Conservation (phyloP, 768 basidiomycete genomes). For the Wakefieldia striispora region DNA sequence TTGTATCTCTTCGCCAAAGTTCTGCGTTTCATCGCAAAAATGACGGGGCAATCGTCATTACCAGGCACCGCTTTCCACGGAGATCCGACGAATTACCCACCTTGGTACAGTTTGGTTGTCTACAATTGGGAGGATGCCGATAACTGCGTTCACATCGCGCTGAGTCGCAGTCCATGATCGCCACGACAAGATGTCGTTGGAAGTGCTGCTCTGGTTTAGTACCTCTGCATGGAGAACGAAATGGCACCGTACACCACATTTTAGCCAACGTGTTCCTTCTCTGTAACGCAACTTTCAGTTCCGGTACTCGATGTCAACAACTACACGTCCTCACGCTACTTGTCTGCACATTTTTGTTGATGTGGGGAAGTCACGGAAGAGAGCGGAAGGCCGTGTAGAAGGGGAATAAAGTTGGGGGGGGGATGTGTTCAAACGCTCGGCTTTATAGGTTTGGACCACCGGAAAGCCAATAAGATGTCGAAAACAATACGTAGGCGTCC, state of each 20-base stretch:
- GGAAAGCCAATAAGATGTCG: constrained; percentile 24
- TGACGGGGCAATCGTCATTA: background rate
- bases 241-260: constrained; percentile 55
- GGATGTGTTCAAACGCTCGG: constrained; percentile 6
- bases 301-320: background rate
- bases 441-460: constrained; percentile 30
- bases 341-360: constrained; percentile 60
- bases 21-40: constrained; percentile 36
- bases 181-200: constrained; percentile 70
- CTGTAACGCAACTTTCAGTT: constrained; percentile 35
- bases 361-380: background rate
- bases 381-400: constrained; percentile 1
- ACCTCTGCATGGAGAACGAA: constrained; percentile 2
- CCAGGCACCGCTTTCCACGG: constrained; percentile 11
- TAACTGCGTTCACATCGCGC: constrained; percentile 61
- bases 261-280: constrained; percentile 74
- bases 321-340: constrained; percentile 59
- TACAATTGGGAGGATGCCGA: constrained; percentile 57
- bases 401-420: constrained; percentile 16
- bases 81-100: constrained; percentile 38
- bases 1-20: constrained; percentile 67
- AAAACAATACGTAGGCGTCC: constrained; percentile 29
- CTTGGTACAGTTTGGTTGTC: constrained; percentile 50
- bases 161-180: constrained; percentile 74
- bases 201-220: constrained; percentile 55